Conservation (phyloP, 2,329 filamentous ascomycete species). For the Tympanopsis confertula region DNA sequence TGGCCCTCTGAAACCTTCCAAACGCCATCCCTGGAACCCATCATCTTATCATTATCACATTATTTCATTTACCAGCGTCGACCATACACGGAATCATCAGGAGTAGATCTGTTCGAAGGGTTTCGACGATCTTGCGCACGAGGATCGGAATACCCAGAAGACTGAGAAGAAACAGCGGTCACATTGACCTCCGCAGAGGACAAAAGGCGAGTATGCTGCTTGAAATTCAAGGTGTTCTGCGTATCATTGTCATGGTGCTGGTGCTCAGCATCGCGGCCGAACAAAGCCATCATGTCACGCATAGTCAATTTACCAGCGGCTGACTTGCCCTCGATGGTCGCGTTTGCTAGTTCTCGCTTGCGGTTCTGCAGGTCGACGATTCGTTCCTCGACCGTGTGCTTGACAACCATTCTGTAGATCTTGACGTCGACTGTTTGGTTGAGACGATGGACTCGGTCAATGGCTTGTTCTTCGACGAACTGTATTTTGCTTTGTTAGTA, state of each 20-base stretch:
- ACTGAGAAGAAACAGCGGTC: not conserved
- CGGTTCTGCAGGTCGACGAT: slow-evolving; percentile 53
- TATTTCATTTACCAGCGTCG: slow-evolving; percentile 1
- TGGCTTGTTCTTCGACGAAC: slow-evolving; percentile 62
- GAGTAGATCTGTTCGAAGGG: not conserved
- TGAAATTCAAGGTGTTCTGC: slow-evolving; percentile 1
- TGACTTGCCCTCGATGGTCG: slow-evolving; percentile 48
- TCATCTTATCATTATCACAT: no score
- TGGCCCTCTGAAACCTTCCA: no score
- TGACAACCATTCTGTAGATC: slow-evolving; percentile 52
- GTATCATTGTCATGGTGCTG: slow-evolving; percentile 20
- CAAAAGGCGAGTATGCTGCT: not conserved
- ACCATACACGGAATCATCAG: not conserved
- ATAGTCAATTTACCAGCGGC: slow-evolving; percentile 47
- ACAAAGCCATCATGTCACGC: slow-evolving; percentile 53
- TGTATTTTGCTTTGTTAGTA: slow-evolving; percentile 9
- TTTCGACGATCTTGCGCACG: not conserved
- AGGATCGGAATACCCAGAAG: not conserved
- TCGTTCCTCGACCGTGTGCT: slow-evolving; percentile 49
- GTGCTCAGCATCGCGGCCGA: slow-evolving; percentile 44
- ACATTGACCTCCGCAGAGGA: not conserved
- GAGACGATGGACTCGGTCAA: slow-evolving; percentile 55
- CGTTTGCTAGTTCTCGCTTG: slow-evolving; percentile 51
- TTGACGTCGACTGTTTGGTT: slow-evolving; percentile 56
- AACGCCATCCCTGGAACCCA: no score